phyloP scores from a whole-genome alignment of 768 basidiomycete genomes.

The Russula dissimulans region DNA sequence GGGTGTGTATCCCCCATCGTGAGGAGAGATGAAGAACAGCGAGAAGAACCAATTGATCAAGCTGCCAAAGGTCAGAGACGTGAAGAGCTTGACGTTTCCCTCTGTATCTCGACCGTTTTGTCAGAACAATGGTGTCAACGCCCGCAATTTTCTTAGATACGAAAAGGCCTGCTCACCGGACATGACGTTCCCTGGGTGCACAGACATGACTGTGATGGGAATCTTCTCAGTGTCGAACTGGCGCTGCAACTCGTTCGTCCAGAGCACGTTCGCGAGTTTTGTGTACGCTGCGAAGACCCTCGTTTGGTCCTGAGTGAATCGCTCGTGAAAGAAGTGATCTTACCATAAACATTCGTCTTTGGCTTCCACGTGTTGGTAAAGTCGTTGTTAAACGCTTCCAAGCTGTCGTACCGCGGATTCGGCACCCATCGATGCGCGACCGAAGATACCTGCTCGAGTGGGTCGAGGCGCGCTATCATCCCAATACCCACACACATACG shows the following conservation, averaged over 20 bases:
- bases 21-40: slow-evolving; percentile 25
- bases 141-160: background rate
- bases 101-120: slow-evolving; percentile 4
- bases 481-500: slow-evolving; percentile 27
- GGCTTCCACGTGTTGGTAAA: slow-evolving; percentile 16
- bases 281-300: slow-evolving; percentile 31
- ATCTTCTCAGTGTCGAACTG: slow-evolving; percentile 31
- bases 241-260: slow-evolving; percentile 41
- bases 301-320: background rate
- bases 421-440: background rate
- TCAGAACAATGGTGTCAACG: background rate
- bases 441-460: slow-evolving; percentile 18
- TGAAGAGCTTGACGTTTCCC: slow-evolving; percentile 17
- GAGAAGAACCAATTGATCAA: slow-evolving; percentile 14
- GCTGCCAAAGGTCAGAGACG: slow-evolving; percentile 5
- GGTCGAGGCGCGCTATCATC: background rate
- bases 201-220: slow-evolving; percentile 32
- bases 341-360: slow-evolving; percentile 21
- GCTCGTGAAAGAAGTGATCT: background rate
- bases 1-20: slow-evolving; percentile 30
- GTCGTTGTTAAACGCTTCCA: slow-evolving; percentile 25
- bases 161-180: slow-evolving; percentile 25
- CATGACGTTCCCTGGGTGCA: slow-evolving; percentile 36
- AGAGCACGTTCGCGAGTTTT: slow-evolving; percentile 46
- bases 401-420: slow-evolving; percentile 13